phyloP scores from a whole-genome alignment of 371 early-diverging fungal species.

The Mucor saturninus region DNA sequence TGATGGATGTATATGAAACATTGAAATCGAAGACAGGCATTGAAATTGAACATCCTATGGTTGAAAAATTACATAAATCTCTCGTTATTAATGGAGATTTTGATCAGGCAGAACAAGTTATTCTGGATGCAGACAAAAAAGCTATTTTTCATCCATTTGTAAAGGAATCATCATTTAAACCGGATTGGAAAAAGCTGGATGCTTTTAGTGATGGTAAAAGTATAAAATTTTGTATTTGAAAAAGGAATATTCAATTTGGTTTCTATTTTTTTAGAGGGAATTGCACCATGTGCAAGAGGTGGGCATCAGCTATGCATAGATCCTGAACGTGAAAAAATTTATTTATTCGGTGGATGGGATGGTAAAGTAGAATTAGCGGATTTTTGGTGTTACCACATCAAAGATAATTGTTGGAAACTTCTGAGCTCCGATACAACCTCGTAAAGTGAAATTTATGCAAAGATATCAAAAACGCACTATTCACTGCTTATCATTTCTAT shows the following conservation, averaged over 20 bases:
- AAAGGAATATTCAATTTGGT: not conserved
- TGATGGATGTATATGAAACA: slow-evolving; percentile 70
- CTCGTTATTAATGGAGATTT: slow-evolving; percentile 81
- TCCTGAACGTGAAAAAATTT: slow-evolving; percentile 71
- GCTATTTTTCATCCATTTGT: slow-evolving; percentile 77
- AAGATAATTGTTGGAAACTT: slow-evolving; percentile 73
- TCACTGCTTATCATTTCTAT: not conserved
- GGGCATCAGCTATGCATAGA: slow-evolving; percentile 98
- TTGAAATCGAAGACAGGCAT: slow-evolving; percentile 69
- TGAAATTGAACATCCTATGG: slow-evolving; percentile 77
- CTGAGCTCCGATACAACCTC: slow-evolving; percentile 75
- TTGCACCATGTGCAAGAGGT: slow-evolving; percentile 74
- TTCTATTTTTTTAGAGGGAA: slow-evolving; percentile 31
- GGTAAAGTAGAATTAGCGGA: slow-evolving; percentile 89
- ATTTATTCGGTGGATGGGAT: slow-evolving; percentile 97
- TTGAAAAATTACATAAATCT: slow-evolving; percentile 71
- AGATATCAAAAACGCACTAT: not conserved
- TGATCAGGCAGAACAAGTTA: slow-evolving; percentile 68
- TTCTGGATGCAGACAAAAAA: slow-evolving; percentile 60
- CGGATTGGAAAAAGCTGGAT: slow-evolving; percentile 71
- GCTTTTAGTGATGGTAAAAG: slow-evolving; percentile 40
- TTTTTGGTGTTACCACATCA: slow-evolving; percentile 85
- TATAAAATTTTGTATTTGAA: not conserved
- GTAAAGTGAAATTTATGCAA: slow-evolving; percentile 37
- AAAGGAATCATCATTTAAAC: slow-evolving; percentile 64